Base-by-base conservation (phyloP, 129 eudicot genomes). In the Solidago caesia region DNA sequence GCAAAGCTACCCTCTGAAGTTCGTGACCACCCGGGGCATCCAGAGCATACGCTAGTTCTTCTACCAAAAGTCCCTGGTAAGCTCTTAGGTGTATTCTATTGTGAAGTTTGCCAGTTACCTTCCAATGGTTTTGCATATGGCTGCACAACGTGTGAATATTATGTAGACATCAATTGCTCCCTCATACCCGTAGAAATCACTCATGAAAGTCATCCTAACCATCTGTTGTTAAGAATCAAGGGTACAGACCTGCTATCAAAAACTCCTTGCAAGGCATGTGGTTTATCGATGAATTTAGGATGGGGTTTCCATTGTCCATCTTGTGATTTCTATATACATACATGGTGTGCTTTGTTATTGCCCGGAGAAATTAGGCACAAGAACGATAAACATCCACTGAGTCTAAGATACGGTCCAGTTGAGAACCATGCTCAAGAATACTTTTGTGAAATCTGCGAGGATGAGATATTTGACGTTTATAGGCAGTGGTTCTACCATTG, bases 401-500 rank as follows among this genome's bases (percentile, higher is more conserved):
- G 5, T 56, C 57, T 76, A 57, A 67, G 74, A 33, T 66, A 76
- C 57, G 6, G 21, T 5, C 73, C 74, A 16, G 67, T 5, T 13
- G 67, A 76, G 47, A 59, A 76, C 41, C 80, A 55, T 55, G 6
- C 21, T 21, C 11, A 1, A 10, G 58, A 76, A n/a, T 76, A 76
- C 39, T 1, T 56, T 77, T 44, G 69, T 60, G 1, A 11, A 29
- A 21, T 21, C 0, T 21, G 21, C 21, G 21, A 21, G 21, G 21
- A 21, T 21, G 21, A 21, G 21, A 21, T 21, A 21, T 21, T 21
- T 21, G 21, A 21, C 21, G 21, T 21, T 21, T 21, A 21, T 21
- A 21, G 21, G 41, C 2, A 7, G 10, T 77, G 75, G 75, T 77
- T 67, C 58, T 77, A 68, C 67, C 80, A 77, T 46, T 77, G 81